Conservation (phyloP, 768 basidiomycete species). For the Botryobasidium botryosum region DNA sequence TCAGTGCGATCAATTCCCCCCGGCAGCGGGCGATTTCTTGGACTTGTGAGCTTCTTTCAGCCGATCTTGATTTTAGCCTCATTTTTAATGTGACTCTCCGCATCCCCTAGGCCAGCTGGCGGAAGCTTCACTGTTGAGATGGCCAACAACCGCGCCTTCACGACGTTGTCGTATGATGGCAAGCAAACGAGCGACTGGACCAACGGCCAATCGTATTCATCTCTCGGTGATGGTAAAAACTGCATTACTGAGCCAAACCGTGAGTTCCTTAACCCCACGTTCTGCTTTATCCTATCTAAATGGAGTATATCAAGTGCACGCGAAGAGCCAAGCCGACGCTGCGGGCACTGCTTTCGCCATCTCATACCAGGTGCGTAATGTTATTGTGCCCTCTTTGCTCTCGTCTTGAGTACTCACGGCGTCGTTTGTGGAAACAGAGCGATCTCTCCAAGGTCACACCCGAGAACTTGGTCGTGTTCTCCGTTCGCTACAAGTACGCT, state of each 20-base stretch:
- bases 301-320: neutral
- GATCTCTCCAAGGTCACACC: neutral
- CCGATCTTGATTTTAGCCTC: no score
- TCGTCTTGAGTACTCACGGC: neutral
- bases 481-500: neutral
- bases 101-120: conserved; percentile 3
- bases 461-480: neutral
- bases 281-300: neutral
- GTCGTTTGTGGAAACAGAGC: neutral
- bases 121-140: conserved; percentile 6
- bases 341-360: conserved; percentile 9
- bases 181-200: conserved; percentile 1
- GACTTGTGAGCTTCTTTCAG: neutral
- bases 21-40: neutral
- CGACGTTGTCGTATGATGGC: conserved; percentile 7
- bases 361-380: conserved; percentile 1
- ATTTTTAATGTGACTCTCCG: no score
- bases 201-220: neutral
- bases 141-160: conserved; percentile 5
- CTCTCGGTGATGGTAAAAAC: neutral
- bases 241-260: neutral
- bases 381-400: neutral
- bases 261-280: neutral
- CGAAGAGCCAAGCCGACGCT: neutral
- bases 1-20: neutral